Conservation (phyloP, 1,284 basidiomycete species). For the Mycena sp. region DNA sequence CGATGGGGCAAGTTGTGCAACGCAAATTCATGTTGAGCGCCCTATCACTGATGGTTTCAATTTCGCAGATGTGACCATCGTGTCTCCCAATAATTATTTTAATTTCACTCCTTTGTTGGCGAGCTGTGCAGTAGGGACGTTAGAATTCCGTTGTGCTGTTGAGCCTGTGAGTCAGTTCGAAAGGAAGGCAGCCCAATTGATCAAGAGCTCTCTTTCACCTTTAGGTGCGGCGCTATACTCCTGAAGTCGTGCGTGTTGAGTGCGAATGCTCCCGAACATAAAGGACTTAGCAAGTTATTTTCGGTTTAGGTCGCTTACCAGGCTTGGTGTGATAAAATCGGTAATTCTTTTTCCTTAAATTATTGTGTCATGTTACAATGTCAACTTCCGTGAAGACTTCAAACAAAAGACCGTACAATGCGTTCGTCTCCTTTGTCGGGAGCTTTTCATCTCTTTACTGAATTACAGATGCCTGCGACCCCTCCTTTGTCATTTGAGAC, state of each 20-base stretch:
- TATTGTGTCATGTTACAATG: background rate
- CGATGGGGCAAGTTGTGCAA: slow-evolving; percentile 67
- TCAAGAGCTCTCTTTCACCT: slow-evolving; percentile 31
- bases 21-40: background rate
- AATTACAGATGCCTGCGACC: slow-evolving; percentile 64
- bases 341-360: slow-evolving; percentile 41
- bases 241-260: slow-evolving; percentile 62
- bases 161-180: slow-evolving; percentile 69
- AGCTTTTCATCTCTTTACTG: slow-evolving; percentile 1
- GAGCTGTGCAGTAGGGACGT: slow-evolving; percentile 81
- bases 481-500: slow-evolving; percentile 48
- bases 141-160: slow-evolving; percentile 83
- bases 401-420: slow-evolving; percentile 66
- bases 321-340: slow-evolving; percentile 78
- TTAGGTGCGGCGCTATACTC: slow-evolving; percentile 64
- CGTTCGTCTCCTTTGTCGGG: slow-evolving; percentile 46
- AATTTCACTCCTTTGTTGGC: slow-evolving; percentile 87
- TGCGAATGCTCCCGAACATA: background rate
- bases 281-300: background rate
- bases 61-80: slow-evolving; percentile 68
- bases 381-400: slow-evolving; percentile 60
- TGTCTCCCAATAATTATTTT: slow-evolving; percentile 84
- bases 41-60: background rate
- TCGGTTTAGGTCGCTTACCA: slow-evolving; percentile 64
- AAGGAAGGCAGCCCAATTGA: no score